Conservation (phyloP, 2,329 filamentous ascomycete genomes). For the Fusarium chaquense region DNA sequence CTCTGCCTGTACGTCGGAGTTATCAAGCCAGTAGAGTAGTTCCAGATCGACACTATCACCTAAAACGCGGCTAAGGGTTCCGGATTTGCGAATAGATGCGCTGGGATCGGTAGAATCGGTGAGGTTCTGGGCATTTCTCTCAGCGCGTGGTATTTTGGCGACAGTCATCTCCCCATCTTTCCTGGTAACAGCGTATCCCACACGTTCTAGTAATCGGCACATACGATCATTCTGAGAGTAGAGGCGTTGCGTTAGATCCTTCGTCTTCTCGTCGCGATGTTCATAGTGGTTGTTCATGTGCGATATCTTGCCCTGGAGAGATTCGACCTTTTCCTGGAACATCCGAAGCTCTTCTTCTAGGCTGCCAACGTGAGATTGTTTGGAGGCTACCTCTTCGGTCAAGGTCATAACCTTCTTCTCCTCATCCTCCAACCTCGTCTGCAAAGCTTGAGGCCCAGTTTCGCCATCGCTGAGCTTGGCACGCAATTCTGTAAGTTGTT, state of each 20-base stretch:
- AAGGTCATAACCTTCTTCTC: slow-evolving; percentile 77
- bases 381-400: slow-evolving; percentile 76
- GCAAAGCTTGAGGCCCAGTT: slow-evolving; percentile 82
- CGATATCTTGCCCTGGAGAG: slow-evolving; percentile 64
- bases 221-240: slow-evolving; percentile 88
- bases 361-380: slow-evolving; percentile 80
- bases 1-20: slow-evolving; percentile 73
- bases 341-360: slow-evolving; percentile 81
- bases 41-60: slow-evolving; percentile 75
- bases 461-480: slow-evolving; percentile 83
- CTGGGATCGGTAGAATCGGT: slow-evolving; percentile 69
- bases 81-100: slow-evolving; percentile 66
- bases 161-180: slow-evolving; percentile 80
- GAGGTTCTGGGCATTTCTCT: slow-evolving; percentile 66
- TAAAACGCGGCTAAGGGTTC: slow-evolving; percentile 65
- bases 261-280: slow-evolving; percentile 77
- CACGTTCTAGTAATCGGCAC: slow-evolving; percentile 83
- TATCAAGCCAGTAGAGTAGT: slow-evolving; percentile 85
- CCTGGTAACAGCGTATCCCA: slow-evolving; percentile 85
- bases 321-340: slow-evolving; percentile 73
- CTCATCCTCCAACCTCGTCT: slow-evolving; percentile 79
- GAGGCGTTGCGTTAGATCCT: slow-evolving; percentile 85
- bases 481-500: slow-evolving; percentile 76
- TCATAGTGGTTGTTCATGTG: slow-evolving; percentile 70
- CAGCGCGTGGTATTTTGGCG: slow-evolving; percentile 74